Base-by-base conservation (phyloP, 2,329 filamentous ascomycete species). In the Colletotrichum sansevieriae region DNA sequence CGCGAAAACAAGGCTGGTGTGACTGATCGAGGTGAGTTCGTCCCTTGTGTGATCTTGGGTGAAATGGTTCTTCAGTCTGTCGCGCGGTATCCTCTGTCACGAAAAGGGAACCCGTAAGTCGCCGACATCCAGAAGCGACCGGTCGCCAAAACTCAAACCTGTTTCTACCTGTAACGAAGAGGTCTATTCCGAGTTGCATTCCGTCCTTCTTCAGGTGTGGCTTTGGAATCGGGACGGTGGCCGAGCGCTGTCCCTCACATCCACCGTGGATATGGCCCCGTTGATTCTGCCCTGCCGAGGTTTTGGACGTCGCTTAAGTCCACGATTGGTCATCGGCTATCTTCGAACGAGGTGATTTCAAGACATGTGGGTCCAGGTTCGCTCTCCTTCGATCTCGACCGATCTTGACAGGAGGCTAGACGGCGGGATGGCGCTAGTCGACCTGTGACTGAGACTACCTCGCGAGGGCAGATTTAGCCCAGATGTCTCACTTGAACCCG, bases 351-450 rank as follows among this genome's bases (percentile, higher is more conserved):
- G 18, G 33, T 33, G 33, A 33, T 3, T n/a, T 39, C 51, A 43
- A 69, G 62, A 69, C 55, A 60, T 15, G 4, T 47, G 55, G 33
- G 51, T 12, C 35, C 33, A 69, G 37, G 6, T 66, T 41, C 51
- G n/a, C 49, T 37, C 25, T 22, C 55, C 61, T 56, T 66, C 37
- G 18, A 46, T 55, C 18, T 47, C 55, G 47, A 61, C 61, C 37
- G 18, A 46, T 55, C 18, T 47, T 60, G 47, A 68, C 43, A 39
- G 49, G 3, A 18, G 62, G 41, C 62, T 56, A 56, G 49, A 61
- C 43, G 33, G 15, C 25, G 12, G 18, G 15, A 39, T 44, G 25
- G 18, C 43, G 22, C 43, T 44, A 41, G n/a, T 47, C 18, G 18
- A 49, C 10, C 15, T 18, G 18, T 52, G 51, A 39, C 18, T 46